These are phyloP conservation scores for Phaeosphaeriaceae sp. DNA, from an alignment of 2,329 filamentous ascomycete genomes.

Conservation along the genomic window DNA sequence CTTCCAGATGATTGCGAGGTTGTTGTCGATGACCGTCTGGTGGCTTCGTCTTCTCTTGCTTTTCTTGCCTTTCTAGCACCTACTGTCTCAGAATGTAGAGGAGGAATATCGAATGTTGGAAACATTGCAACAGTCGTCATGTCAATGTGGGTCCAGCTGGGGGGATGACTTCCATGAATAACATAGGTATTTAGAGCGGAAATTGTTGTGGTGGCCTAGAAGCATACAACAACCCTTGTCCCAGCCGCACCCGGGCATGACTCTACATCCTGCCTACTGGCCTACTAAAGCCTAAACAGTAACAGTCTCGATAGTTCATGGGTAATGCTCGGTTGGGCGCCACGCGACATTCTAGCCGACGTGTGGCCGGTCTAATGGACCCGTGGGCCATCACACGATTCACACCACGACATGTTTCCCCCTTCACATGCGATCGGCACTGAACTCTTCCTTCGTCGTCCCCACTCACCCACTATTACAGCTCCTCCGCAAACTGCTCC, in stretches of 20 bases:
- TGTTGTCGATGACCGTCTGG: conserved; percentile 24
- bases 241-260: conserved; percentile 5
- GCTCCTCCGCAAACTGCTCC: not conserved
- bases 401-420: too few species aligned
- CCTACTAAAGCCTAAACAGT: conserved; percentile 7
- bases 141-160: conserved; percentile 10
- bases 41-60: conserved; percentile 26
- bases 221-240: not conserved
- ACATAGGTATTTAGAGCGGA: conserved; percentile 12
- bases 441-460: too few species aligned
- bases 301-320: conserved; percentile 7
- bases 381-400: not conserved
- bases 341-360: not conserved
- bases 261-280: conserved; percentile 8
- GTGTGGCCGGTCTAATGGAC: not conserved
- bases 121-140: conserved; percentile 24
- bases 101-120: conserved; percentile 35
- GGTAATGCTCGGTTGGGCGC: conserved; percentile 1
- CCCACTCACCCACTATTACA: too few species aligned
- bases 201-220: conserved; percentile 3
- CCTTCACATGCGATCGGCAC: too few species aligned
- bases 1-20: conserved; percentile 33
- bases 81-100: conserved; percentile 33
- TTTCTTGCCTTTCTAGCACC: conserved; percentile 31
- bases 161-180: conserved; percentile 9